Evolutionary conservation across 345 rosid genomes (phyloP).

Genomic region (Populus nigra): DNA sequence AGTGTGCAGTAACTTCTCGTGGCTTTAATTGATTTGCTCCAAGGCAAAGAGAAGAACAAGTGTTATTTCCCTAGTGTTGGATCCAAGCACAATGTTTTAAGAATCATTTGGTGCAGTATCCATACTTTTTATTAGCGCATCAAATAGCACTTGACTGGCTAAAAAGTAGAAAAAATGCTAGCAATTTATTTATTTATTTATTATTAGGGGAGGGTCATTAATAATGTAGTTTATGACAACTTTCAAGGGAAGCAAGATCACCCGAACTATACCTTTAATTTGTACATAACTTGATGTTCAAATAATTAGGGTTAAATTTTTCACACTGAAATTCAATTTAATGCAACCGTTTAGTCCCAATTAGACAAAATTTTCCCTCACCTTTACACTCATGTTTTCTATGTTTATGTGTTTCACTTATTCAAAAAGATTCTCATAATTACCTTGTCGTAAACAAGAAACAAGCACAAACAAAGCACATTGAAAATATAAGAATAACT

Average conservation of each 20-base stretch:
- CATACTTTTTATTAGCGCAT: neutral
- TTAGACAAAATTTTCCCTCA: accelerated
- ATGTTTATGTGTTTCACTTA: accelerated
- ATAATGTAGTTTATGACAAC: neutral
- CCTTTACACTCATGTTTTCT: accelerated
- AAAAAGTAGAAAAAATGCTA: no score
- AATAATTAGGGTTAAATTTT: no score
- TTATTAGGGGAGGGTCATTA: neutral
- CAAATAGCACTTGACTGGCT: neutral
- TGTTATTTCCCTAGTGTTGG: constrained; percentile 3
- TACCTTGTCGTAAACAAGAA: accelerated
- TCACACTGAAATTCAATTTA: accelerated
- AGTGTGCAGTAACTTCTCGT: constrained; percentile 1
- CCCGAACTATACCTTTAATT: no score
- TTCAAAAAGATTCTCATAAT: accelerated
- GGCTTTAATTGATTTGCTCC: constrained; percentile 11
- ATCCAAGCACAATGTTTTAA: neutral
- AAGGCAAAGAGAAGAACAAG: neutral
- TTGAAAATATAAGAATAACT: no score
- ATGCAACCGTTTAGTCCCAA: no score
- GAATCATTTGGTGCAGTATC: neutral
- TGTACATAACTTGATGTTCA: no score
- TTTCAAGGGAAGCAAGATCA: neutral
- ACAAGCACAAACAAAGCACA: no score
- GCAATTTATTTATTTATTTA: no score